Percentiles rank a stretch among this genome's conserved stretches.
Conservation (phyloP, 2,329 filamentous ascomycete species). For the Hypomyces rosellus region DNA sequence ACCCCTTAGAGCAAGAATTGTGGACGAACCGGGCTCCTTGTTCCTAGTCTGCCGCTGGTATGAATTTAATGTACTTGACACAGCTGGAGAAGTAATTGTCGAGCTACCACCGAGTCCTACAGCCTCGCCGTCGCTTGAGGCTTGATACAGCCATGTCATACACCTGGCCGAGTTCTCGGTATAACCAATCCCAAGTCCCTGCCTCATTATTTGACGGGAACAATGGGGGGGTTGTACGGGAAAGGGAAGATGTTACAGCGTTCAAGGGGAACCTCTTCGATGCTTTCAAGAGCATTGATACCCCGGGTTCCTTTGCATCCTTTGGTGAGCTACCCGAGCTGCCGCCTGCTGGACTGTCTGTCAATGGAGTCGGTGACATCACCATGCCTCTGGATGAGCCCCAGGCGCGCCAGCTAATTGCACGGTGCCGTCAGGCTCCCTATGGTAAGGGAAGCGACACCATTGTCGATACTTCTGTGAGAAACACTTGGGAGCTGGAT, state of each 20-base stretch:
- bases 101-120: too few relatives aligned
- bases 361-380: conserved; percentile 18
- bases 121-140: too few relatives aligned
- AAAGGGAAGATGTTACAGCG: neutral
- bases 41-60: too few relatives aligned
- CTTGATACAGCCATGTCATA: too few relatives aligned
- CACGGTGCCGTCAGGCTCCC: conserved; percentile 18
- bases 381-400: conserved; percentile 19
- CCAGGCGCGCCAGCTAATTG: conserved; percentile 20
- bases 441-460: conserved; percentile 33
- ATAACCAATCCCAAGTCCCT: too few relatives aligned
- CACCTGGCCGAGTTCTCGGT: too few relatives aligned
- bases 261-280: conserved; percentile 5
- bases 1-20: too few relatives aligned
- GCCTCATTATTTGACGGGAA: too few relatives aligned
- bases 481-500: conserved; percentile 39
- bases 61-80: too few relatives aligned
- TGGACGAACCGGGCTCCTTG: too few relatives aligned
- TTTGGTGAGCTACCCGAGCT: neutral
- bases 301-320: conserved; percentile 15
- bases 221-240: neutral
- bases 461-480: conserved; percentile 32
- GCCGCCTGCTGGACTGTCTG: conserved; percentile 10
- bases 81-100: too few relatives aligned
- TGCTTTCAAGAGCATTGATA: conserved; percentile 9